Conservation (phyloP, 306 rosid genomes). For the Adenanthera pavonina region DNA sequence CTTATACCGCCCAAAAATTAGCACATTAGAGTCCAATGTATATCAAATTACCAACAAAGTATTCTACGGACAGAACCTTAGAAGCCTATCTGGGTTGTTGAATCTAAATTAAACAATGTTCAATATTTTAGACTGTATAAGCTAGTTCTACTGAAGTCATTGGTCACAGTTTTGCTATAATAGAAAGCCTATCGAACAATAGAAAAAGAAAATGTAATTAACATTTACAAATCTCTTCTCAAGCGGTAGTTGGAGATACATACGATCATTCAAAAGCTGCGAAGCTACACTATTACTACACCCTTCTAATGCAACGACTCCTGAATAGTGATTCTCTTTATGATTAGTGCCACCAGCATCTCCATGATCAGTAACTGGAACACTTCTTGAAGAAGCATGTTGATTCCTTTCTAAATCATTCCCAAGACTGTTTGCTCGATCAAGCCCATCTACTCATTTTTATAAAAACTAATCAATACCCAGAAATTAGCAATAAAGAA, state of each 20-base stretch:
- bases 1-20: background rate
- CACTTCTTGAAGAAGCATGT: slow-evolving; percentile 52
- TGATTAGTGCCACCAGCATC: slow-evolving; percentile 58
- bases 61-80: background rate
- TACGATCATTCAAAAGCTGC: slow-evolving; percentile 67
- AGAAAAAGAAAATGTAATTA: slow-evolving; percentile 17
- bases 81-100: background rate
- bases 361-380: slow-evolving; percentile 52
- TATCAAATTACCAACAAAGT: slow-evolving; percentile 14
- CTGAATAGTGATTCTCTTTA: slow-evolving; percentile 54
- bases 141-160: background rate
- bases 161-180: slow-evolving; percentile 9
- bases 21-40: slow-evolving; percentile 5
- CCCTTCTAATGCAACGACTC: slow-evolving; percentile 61
- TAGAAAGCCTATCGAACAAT: slow-evolving; percentile 28
- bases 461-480: slow-evolving; percentile 24
- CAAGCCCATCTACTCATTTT: slow-evolving; percentile 60
- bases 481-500: slow-evolving; percentile 31
- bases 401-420: slow-evolving; percentile 71
- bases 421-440: slow-evolving; percentile 62
- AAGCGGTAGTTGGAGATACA: slow-evolving; percentile 40
- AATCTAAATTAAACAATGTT: background rate
- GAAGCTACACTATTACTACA: slow-evolving; percentile 66
- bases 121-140: background rate
- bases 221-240: slow-evolving; percentile 25